Evolutionary conservation across 306 rosid genomes (phyloP).

Genomic region (Aeschynomene evenia): DNA sequence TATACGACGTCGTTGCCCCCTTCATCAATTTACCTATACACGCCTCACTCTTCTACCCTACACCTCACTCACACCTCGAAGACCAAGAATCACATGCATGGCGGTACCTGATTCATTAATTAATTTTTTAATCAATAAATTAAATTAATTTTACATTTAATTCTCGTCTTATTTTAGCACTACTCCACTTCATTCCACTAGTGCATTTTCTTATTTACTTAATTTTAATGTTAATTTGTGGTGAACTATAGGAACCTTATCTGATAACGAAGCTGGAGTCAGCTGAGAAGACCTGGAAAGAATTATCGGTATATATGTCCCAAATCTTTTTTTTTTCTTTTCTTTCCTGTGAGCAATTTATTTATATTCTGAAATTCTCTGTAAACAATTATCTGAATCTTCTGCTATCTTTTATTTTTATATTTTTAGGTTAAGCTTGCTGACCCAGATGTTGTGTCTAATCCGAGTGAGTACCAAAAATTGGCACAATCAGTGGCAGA

Average conservation of each 20-base stretch:
- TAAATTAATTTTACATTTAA: not conserved
- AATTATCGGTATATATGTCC: slow-evolving; percentile 62
- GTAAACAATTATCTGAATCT: not conserved
- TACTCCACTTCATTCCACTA: not conserved
- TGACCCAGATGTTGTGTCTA: slow-evolving; percentile 80
- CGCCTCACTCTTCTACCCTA: slow-evolving; percentile 39
- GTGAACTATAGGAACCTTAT: slow-evolving; percentile 74
- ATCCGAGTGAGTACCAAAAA: slow-evolving; percentile 88
- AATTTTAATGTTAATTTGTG: not conserved
- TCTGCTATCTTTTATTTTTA: not conserved
- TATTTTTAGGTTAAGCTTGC: slow-evolving; percentile 80
- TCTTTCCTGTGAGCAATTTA: not conserved
- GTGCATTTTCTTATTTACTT: not conserved
- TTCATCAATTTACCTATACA: slow-evolving; percentile 27
- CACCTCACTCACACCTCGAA: slow-evolving; percentile 34
- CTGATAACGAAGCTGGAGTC: slow-evolving; percentile 83
- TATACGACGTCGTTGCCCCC: slow-evolving; percentile 35
- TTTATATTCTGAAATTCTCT: not conserved
- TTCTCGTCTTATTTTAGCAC: not conserved
- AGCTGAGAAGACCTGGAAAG: slow-evolving; percentile 95
- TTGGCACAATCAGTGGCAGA: slow-evolving; percentile 92
- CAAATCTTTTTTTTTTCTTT: not conserved
- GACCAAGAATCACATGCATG: slow-evolving; percentile 65
- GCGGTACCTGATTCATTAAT: slow-evolving; percentile 51
- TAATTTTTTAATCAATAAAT: not conserved